Conservation (phyloP, 305 asterid genomes). For the Plantago lanceolata region DNA sequence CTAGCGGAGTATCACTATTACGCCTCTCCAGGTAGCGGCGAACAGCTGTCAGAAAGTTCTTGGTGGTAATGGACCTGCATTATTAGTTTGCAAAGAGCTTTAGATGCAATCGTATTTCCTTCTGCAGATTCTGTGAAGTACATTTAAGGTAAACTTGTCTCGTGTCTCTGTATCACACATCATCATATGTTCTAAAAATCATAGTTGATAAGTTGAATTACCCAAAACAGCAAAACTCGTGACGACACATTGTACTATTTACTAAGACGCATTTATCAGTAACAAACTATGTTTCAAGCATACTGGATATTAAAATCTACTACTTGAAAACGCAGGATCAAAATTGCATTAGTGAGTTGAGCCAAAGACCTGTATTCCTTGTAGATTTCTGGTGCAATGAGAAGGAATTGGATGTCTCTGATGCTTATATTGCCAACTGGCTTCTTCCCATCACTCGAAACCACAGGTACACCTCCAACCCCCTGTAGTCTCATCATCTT, state of each 20-base stretch:
- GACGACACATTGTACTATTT: too few species aligned
- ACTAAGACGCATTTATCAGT: too few species aligned
- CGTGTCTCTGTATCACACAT: too few species aligned
- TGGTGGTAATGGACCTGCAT: constrained; percentile 81
- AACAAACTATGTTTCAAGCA: too few species aligned
- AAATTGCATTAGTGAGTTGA: neutral
- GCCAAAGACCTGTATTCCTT: constrained; percentile 62
- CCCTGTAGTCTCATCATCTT: constrained; percentile 83
- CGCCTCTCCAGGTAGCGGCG: constrained; percentile 45
- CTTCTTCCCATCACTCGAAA: constrained; percentile 58
- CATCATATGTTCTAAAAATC: too few species aligned
- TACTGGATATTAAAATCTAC: too few species aligned
- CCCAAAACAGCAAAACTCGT: too few species aligned
- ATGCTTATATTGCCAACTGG: constrained; percentile 97
- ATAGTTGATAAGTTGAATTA: too few species aligned
- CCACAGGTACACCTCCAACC: constrained; percentile 88
- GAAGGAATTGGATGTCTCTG: constrained; percentile 91
- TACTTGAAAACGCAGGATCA: too few species aligned
- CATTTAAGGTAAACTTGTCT: too few species aligned
- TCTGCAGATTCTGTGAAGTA: too few species aligned
- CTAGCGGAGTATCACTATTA: constrained; percentile 37
- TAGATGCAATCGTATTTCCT: too few species aligned
- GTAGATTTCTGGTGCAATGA: constrained; percentile 86
- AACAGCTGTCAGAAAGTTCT: constrained; percentile 72
- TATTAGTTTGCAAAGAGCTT: constrained; percentile 15